A percentile compares a stretch with the other conserved stretches of the same genome.
Conservation (phyloP, 305 asterid genomes). For the Lippia alba region DNA sequence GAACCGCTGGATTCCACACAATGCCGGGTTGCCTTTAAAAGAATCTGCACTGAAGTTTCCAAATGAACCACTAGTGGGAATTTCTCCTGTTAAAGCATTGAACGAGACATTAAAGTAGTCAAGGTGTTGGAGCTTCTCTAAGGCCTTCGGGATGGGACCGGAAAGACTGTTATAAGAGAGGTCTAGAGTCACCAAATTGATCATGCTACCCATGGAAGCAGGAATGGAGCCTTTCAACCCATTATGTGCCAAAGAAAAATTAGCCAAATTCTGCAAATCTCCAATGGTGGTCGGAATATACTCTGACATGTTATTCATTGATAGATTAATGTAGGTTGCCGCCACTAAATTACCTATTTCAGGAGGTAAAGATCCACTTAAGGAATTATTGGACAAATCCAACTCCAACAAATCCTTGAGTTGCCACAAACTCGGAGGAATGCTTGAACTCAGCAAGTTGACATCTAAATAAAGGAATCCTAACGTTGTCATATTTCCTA, state of each 20-base stretch:
- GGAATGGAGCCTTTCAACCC: no score
- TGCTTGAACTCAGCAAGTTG: background rate
- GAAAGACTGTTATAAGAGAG: slow-evolving; percentile 12
- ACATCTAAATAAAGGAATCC: background rate
- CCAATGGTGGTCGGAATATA: background rate
- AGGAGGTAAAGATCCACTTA: background rate
- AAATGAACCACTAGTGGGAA: no score
- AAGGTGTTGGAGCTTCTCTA: no score
- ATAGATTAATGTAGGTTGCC: no score
- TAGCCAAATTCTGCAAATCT: no score
- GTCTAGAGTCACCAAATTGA: background rate
- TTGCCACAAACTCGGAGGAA: background rate
- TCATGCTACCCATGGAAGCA: background rate
- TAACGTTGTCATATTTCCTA: background rate
- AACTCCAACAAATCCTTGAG: background rate
- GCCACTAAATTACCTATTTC: no score
- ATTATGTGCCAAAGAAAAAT: no score
- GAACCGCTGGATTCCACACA: background rate
- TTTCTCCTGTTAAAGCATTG: no score
- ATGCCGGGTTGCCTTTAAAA: background rate
- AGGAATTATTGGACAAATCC: background rate
- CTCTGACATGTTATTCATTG: no score
- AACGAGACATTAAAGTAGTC: no score
- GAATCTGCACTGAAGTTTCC: background rate
- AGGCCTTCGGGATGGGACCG: slow-evolving; percentile 27